Conservation (phyloP, 2,329 filamentous ascomycete genomes). For the Sporothrix luriei region DNA sequence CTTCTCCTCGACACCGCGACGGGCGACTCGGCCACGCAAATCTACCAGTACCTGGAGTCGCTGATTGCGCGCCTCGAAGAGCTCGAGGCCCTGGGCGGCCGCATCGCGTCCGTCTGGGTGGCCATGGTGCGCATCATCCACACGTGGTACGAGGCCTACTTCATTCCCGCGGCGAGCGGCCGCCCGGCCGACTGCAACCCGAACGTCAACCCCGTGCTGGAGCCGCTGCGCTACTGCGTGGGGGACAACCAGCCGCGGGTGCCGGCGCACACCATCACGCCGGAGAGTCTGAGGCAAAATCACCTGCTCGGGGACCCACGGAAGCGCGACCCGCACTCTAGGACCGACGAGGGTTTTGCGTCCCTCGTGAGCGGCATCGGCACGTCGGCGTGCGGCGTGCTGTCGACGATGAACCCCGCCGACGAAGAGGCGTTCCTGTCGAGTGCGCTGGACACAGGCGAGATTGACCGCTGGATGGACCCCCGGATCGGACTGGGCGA, state of each 20-base stretch:
- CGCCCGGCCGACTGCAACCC: background rate
- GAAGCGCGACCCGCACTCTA: background rate
- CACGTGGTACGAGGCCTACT: slow-evolving; percentile 30
- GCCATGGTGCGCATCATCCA: slow-evolving; percentile 20
- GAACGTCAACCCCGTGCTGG: slow-evolving; percentile 21
- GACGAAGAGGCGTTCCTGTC: slow-evolving; percentile 16
- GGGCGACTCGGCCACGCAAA: slow-evolving; percentile 27
- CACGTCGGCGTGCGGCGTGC: background rate
- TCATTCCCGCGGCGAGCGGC: slow-evolving; percentile 23
- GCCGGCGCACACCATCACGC: background rate
- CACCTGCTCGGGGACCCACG: background rate
- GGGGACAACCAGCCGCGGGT: background rate
- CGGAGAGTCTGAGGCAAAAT: background rate
- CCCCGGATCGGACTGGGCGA: slow-evolving; percentile 17
- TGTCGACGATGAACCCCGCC: background rate
- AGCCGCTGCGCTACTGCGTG: slow-evolving; percentile 28
- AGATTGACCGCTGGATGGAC: slow-evolving; percentile 29
- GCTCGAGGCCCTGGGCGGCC: slow-evolving; percentile 9
- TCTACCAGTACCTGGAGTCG: slow-evolving; percentile 28
- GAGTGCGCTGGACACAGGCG: slow-evolving; percentile 3
- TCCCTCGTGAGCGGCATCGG: background rate
- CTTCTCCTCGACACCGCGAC: slow-evolving; percentile 24
- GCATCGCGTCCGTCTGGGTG: slow-evolving; percentile 29
- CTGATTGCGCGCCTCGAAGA: slow-evolving; percentile 19
- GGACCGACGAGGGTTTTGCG: slow-evolving; percentile 18